A percentile compares a stretch with the other conserved stretches of the same genome.
Evolutionary conservation across 306 rosid species (phyloP).

Genomic region (Vicia faba): DNA sequence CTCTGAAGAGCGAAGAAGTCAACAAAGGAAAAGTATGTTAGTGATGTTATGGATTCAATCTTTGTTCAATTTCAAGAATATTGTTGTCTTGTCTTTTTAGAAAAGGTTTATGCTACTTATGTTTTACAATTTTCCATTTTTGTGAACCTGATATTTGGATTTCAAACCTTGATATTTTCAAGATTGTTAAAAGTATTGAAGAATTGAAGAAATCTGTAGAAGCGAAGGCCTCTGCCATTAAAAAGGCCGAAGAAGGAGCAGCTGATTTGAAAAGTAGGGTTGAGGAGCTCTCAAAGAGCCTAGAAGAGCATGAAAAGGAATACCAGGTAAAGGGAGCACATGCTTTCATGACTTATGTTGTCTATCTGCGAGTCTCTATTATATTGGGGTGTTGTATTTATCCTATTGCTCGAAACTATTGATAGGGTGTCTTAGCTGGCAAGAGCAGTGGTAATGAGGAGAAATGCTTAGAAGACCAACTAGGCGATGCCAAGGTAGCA

Average conservation of each 20-base stretch:
- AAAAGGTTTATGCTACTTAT: constrained; percentile 4
- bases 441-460: constrained; percentile 92
- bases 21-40: constrained; percentile 66
- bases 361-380: constrained; percentile 25
- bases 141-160: constrained; percentile 33
- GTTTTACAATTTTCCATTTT: constrained; percentile 28
- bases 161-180: constrained; percentile 38
- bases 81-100: neutral
- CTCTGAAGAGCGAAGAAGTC: constrained; percentile 72
- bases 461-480: constrained; percentile 90
- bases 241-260: constrained; percentile 86
- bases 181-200: constrained; percentile 74
- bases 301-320: constrained; percentile 80
- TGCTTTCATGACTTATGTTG: constrained; percentile 20
- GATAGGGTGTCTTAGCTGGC: constrained; percentile 85
- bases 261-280: constrained; percentile 75
- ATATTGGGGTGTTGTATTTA: constrained; percentile 17
- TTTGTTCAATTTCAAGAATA: constrained; percentile 16
- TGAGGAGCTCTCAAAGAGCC: constrained; percentile 64
- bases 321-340: constrained; percentile 64
- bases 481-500: constrained; percentile 86
- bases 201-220: constrained; percentile 77
- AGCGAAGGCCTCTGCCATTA: constrained; percentile 70
- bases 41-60: constrained; percentile 24
- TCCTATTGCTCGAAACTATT: constrained; percentile 31